Evolutionary conservation across 208 protist genomes (phyloP).

Genomic region (Tritrichomonas foetus): DNA sequence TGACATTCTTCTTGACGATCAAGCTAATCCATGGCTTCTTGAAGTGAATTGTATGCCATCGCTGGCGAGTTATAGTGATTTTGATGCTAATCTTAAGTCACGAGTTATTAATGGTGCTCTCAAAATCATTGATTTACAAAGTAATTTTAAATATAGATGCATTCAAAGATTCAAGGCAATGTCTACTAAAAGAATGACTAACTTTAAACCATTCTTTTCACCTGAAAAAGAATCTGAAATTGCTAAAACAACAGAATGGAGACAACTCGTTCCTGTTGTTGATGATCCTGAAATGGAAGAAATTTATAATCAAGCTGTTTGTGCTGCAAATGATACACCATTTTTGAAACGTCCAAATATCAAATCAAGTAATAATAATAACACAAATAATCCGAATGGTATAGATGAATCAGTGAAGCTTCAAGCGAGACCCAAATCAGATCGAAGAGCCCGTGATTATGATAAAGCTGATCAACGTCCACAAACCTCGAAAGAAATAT

Average conservation of each 20-base stretch:
- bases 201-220: not conserved
- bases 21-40: not conserved
- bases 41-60: not conserved
- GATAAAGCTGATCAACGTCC: no score
- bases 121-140: constrained; percentile 31
- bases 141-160: not conserved
- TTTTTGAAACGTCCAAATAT: no score
- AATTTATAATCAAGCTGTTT: not conserved
- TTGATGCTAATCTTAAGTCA: not conserved
- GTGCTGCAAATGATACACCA: not conserved
- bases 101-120: not conserved
- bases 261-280: not conserved
- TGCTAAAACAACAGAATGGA: not conserved
- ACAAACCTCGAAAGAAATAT: no score
- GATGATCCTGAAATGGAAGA: not conserved
- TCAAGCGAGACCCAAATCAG: no score
- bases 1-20: not conserved
- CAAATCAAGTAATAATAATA: no score
- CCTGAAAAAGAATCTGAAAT: not conserved
- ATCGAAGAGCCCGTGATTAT: no score
- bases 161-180: not conserved
- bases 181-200: not conserved
- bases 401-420: no score
- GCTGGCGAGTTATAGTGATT: not conserved
- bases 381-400: no score